Percentiles rank a stretch among this genome's conserved stretches.
phyloP scores from a whole-genome alignment of 2,329 filamentous ascomycete genomes.

The Emmonsiellopsis sp. region DNA sequence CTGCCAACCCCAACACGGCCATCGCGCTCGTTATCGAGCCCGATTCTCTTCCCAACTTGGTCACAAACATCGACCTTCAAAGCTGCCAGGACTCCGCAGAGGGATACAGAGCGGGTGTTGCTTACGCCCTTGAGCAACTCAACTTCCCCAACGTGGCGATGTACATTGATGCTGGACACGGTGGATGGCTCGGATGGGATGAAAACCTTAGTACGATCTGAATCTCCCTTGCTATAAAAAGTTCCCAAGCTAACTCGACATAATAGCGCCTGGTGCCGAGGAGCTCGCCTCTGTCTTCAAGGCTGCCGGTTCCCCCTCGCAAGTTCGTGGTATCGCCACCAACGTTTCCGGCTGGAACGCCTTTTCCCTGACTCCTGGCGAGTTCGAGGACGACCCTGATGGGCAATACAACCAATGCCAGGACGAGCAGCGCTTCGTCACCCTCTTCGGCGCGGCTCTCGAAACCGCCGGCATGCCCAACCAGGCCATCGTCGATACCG shows the following conservation, averaged over 20 bases:
- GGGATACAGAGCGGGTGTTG: slow-evolving; percentile 43
- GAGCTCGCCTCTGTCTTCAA: slow-evolving; percentile 41
- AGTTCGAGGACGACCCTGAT: slow-evolving; percentile 37
- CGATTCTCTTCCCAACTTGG: slow-evolving; percentile 53
- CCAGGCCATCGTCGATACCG: slow-evolving; percentile 48
- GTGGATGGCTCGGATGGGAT: slow-evolving; percentile 55
- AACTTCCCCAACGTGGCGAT: slow-evolving; percentile 52
- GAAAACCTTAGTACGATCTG: slow-evolving; percentile 39
- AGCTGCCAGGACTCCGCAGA: slow-evolving; percentile 46
- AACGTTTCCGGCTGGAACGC: slow-evolving; percentile 54
- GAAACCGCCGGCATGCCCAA: slow-evolving; percentile 40
- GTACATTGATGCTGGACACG: slow-evolving; percentile 57
- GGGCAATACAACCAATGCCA: slow-evolving; percentile 20
- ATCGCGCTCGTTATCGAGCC: slow-evolving; percentile 49
- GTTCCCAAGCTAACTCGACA: not conserved
- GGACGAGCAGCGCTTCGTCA: slow-evolving; percentile 45
- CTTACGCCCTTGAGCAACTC: slow-evolving; percentile 26
- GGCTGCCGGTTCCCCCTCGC: slow-evolving; percentile 37
- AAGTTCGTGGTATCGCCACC: slow-evolving; percentile 46
- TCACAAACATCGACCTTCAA: slow-evolving; percentile 48
- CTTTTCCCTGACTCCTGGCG: slow-evolving; percentile 37
- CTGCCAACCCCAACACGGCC: slow-evolving; percentile 43
- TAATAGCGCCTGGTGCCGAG: slow-evolving; percentile 34
- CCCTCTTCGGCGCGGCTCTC: slow-evolving; percentile 42
- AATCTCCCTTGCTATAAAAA: not conserved